Percentiles rank a stretch among this genome's conserved stretches.
Conservation (phyloP, 768 basidiomycete genomes). For the Termitomyces titanicus region DNA sequence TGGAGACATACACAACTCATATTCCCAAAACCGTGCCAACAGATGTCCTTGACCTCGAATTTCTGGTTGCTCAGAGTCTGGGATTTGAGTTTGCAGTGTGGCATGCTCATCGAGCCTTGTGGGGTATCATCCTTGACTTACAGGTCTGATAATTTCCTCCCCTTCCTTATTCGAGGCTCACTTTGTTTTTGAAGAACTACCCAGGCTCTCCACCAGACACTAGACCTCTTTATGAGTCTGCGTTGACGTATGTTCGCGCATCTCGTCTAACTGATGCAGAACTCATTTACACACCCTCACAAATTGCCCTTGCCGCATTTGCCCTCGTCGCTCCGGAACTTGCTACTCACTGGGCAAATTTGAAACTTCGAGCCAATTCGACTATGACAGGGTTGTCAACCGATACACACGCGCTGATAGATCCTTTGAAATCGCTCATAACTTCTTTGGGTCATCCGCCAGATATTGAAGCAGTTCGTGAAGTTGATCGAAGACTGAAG, state of each 20-base stretch:
- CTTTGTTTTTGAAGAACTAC: constrained; percentile 42
- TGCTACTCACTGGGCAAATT: constrained; percentile 55
- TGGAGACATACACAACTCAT: constrained; percentile 79
- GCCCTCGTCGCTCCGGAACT: constrained; percentile 61
- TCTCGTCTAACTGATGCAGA: constrained; percentile 90
- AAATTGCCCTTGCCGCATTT: constrained; percentile 84
- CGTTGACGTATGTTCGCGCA: constrained; percentile 63
- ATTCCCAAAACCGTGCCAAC: constrained; percentile 78
- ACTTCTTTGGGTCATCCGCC: constrained; percentile 53
- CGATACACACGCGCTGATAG: constrained; percentile 35
- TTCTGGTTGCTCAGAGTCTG: constrained; percentile 91
- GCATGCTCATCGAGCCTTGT: constrained; percentile 85
- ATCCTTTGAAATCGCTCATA: constrained; percentile 56
- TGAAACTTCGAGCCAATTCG: constrained; percentile 26
- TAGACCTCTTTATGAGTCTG: constrained; percentile 58
- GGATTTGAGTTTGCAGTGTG: constrained; percentile 93
- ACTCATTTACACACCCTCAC: constrained; percentile 88
- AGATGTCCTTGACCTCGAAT: constrained; percentile 93
- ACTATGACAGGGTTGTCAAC: constrained; percentile 17
- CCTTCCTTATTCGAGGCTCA: background rate
- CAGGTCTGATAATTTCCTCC: constrained; percentile 49
- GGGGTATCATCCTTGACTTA: constrained; percentile 86
- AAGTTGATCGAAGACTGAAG: constrained; percentile 83
- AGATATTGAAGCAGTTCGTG: constrained; percentile 81
- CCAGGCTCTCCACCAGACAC: constrained; percentile 48